A percentile compares a stretch with the other conserved stretches of the same genome.
Conservation (phyloP, 768 basidiomycete genomes). For the Sarcodon sp. region DNA sequence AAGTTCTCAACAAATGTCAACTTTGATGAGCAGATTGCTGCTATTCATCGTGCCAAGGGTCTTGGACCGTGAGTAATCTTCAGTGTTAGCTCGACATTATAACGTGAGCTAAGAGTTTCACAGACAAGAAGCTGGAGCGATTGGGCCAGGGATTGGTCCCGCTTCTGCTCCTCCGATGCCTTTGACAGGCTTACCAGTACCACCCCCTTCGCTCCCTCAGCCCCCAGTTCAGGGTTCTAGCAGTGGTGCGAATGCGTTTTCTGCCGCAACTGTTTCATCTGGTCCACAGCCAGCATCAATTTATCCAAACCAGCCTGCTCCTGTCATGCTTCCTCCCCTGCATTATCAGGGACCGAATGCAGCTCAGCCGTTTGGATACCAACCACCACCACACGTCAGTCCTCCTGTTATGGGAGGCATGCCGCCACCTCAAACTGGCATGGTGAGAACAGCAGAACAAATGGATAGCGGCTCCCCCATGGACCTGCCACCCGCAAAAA, state of each 20-base stretch:
- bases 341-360: conserved; percentile 75
- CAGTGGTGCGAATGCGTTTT: conserved; percentile 37
- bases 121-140: conserved; percentile 66
- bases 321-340: conserved; percentile 75
- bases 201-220: conserved; percentile 63
- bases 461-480: conserved; percentile 42
- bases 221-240: conserved; percentile 38
- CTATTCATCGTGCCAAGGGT: conserved; percentile 89
- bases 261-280: conserved; percentile 80
- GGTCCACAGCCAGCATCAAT: conserved; percentile 84
- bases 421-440: conserved; percentile 47
- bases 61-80: conserved; percentile 59
- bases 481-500: conserved; percentile 73
- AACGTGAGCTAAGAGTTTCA: conserved; percentile 8
- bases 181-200: conserved; percentile 50
- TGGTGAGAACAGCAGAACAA: conserved; percentile 70
- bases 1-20: conserved; percentile 90
- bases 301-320: conserved; percentile 40
- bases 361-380: conserved; percentile 68
- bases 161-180: conserved; percentile 48
- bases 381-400: conserved; percentile 26
- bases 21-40: conserved; percentile 96
- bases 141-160: conserved; percentile 82
- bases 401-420: conserved; percentile 27
- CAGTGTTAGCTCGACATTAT: conserved; percentile 1